phyloP scores from a whole-genome alignment of 768 basidiomycete species.

The Mrakia frigida region DNA sequence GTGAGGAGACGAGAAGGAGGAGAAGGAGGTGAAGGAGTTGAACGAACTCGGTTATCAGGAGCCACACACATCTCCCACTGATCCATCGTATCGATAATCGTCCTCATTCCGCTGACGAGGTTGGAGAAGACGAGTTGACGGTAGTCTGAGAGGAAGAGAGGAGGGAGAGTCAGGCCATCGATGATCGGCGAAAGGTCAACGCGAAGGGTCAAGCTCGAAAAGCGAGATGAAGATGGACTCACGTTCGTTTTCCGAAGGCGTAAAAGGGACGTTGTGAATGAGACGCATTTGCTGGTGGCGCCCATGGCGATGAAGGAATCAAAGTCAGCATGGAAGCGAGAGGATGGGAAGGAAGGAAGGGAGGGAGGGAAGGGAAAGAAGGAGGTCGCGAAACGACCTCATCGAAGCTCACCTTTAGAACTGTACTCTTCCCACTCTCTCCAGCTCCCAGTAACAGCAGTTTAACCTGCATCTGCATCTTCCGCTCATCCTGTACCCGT shows the following conservation, averaged over 20 bases:
- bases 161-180: neutral
- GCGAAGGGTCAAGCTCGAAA: neutral
- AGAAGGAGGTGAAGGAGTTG: neutral
- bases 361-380: neutral
- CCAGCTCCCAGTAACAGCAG: constrained; percentile 87
- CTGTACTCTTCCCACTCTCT: constrained; percentile 87
- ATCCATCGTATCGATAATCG: constrained; percentile 79
- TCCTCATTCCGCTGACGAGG: constrained; percentile 74
- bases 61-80: constrained; percentile 74
- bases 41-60: constrained; percentile 52
- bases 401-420: constrained; percentile 64
- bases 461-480: constrained; percentile 56
- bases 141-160: constrained; percentile 32
- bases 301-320: no score
- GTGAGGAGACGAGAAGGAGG: neutral
- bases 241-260: constrained; percentile 67
- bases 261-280: constrained; percentile 83
- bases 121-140: constrained; percentile 92
- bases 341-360: neutral
- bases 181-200: no score
- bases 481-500: constrained; percentile 60
- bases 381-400: neutral
- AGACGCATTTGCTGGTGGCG: constrained; percentile 81
- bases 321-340: neutral
- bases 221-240: neutral